These are phyloP conservation scores for Oryza nivara DNA, from an alignment of 176 grass and related monocot genomes.

Conservation along the genomic window DNA sequence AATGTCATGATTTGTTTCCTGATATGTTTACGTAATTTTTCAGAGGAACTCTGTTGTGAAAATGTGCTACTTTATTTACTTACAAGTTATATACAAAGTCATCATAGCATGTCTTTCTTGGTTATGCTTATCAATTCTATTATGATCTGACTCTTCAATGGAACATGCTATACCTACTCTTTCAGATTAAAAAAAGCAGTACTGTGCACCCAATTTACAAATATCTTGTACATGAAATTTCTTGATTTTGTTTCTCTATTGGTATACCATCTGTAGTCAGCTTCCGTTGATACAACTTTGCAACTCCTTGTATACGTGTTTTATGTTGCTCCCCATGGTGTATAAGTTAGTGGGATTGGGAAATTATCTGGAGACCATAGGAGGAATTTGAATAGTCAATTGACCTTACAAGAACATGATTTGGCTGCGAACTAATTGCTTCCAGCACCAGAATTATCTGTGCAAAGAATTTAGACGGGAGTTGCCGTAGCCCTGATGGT, in stretches of 20 bases:
- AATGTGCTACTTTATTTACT: neutral
- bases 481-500: neutral
- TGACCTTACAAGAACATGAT: neutral
- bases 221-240: neutral
- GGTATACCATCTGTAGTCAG: neutral
- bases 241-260: conserved; percentile 20
- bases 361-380: neutral
- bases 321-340: neutral
- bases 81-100: conserved; percentile 12
- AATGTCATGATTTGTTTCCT: neutral
- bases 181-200: neutral
- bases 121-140: conserved; percentile 18
- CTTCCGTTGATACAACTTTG: neutral
- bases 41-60: conserved; percentile 11
- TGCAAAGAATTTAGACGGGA: neutral
- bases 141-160: neutral
- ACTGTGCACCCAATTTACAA: neutral
- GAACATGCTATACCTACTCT: conserved; percentile 8
- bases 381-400: neutral
- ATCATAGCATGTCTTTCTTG: neutral
- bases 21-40: conserved; percentile 19
- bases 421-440: neutral
- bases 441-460: neutral
- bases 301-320: conserved; percentile 1
- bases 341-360: neutral